phyloP scores from a whole-genome alignment of 768 basidiomycete genomes.

The Cystofilobasidium bisporidii region DNA sequence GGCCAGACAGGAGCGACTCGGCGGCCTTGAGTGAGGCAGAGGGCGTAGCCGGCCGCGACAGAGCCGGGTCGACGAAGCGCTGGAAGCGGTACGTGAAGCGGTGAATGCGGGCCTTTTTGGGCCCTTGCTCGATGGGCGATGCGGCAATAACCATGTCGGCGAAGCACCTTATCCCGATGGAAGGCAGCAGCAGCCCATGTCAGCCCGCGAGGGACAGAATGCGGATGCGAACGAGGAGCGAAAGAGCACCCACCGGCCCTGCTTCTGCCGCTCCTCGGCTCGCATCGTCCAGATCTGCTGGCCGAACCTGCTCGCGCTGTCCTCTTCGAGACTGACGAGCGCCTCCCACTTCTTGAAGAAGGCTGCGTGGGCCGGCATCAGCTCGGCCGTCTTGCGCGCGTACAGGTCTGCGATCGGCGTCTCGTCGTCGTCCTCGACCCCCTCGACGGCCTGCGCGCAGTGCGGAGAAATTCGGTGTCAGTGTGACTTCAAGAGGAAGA shows the following conservation, averaged over 20 bases:
- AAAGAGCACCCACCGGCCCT: conserved; percentile 51
- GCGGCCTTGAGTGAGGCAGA: conserved; percentile 19
- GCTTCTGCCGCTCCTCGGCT: conserved; percentile 64
- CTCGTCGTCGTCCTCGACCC: conserved; percentile 49
- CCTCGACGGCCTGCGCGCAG: conserved; percentile 56
- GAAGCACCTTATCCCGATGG: no score
- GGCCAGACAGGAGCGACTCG: conserved; percentile 59
- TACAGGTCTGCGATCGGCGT: conserved; percentile 51
- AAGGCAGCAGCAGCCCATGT: no score
- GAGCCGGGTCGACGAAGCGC: conserved; percentile 26
- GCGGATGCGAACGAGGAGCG: background rate
- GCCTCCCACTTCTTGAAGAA: conserved; percentile 91
- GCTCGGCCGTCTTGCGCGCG: conserved; percentile 66
- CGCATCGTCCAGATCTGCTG: conserved; percentile 91
- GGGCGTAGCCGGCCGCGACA: background rate
- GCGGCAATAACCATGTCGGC: conserved; percentile 58
- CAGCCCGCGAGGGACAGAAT: no score
- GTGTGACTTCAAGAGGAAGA: background rate
- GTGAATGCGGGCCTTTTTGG: conserved; percentile 54
- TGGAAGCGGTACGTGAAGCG: conserved; percentile 67
- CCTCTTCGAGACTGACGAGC: conserved; percentile 75
- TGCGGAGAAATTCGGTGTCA: background rate
- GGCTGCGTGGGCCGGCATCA: conserved; percentile 54
- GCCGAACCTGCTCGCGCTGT: conserved; percentile 69
- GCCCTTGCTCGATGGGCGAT: conserved; percentile 11